These are phyloP conservation scores for Aureobasidium sp. DNA, from an alignment of 2,329 filamentous ascomycete genomes.

Conservation along the genomic window DNA sequence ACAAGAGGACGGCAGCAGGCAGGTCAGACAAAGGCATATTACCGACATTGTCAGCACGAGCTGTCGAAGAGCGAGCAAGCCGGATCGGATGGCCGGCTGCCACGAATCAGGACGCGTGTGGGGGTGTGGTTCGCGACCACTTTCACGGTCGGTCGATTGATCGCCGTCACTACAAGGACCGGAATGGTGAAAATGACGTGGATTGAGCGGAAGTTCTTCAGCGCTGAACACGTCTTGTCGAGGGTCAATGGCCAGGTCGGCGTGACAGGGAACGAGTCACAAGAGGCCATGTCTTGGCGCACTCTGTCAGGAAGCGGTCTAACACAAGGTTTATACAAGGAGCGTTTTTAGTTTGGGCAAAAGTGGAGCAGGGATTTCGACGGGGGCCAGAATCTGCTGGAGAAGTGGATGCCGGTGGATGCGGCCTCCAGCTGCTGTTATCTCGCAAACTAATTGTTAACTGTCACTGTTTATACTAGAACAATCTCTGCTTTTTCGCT, in stretches of 20 bases:
- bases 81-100: background rate
- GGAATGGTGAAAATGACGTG: background rate
- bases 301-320: background rate
- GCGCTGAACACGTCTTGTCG: background rate
- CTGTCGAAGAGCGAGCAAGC: background rate
- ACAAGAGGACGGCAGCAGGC: background rate
- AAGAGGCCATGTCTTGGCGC: background rate
- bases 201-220: background rate
- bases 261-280: background rate
- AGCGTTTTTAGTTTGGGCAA: conserved; percentile 3
- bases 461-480: conserved; percentile 1
- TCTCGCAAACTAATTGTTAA: conserved; percentile 10
- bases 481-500: background rate
- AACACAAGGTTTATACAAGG: background rate
- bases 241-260: background rate
- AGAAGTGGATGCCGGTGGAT: background rate
- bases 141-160: background rate
- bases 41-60: background rate
- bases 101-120: background rate
- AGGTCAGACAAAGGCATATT: background rate
- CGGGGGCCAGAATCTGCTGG: conserved; percentile 3
- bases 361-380: conserved; percentile 6
- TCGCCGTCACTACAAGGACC: background rate
- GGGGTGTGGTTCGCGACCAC: background rate
- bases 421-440: conserved; percentile 7